phyloP scores from a whole-genome alignment of 306 rosid genomes.

The Rosa multiflora region DNA sequence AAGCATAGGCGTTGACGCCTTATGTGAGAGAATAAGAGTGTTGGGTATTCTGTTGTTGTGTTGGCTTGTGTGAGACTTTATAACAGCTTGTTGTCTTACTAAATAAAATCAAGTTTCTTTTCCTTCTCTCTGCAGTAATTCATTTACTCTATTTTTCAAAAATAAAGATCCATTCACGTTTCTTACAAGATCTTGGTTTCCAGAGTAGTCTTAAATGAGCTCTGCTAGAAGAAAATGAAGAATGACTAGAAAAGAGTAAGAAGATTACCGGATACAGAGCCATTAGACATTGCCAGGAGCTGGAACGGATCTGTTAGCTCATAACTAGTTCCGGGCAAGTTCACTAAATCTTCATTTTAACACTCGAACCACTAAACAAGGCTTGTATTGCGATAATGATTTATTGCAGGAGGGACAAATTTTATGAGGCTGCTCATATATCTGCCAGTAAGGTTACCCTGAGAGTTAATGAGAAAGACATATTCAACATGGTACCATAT shows the following conservation, averaged over 20 bases:
- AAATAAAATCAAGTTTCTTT: not conserved
- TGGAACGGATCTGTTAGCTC: not conserved
- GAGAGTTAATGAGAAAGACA: not conserved
- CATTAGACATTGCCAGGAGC: slow-evolving; percentile 9
- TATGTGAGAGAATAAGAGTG: slow-evolving; percentile 30
- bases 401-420: not conserved
- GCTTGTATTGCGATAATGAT: not conserved
- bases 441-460: not conserved
- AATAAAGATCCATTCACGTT: not conserved
- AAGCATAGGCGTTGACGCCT: slow-evolving; percentile 7
- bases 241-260: not conserved
- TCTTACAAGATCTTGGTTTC: not conserved
- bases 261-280: not conserved
- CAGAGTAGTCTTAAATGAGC: not conserved
- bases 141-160: not conserved
- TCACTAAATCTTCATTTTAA: not conserved
- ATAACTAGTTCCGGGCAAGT: not conserved
- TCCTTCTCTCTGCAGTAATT: not conserved
- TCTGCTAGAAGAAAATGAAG: not conserved
- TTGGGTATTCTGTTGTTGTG: slow-evolving; percentile 19
- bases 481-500: not conserved
- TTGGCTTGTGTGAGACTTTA: slow-evolving; percentile 37
- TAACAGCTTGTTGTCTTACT: slow-evolving; percentile 50
- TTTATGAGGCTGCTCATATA: not conserved
- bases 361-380: not conserved